Evolutionary conservation across 2,329 filamentous ascomycete genomes (phyloP), one percentile per base, ranked within the genome.

Genomic region (Lachnellula suecica): DNA sequence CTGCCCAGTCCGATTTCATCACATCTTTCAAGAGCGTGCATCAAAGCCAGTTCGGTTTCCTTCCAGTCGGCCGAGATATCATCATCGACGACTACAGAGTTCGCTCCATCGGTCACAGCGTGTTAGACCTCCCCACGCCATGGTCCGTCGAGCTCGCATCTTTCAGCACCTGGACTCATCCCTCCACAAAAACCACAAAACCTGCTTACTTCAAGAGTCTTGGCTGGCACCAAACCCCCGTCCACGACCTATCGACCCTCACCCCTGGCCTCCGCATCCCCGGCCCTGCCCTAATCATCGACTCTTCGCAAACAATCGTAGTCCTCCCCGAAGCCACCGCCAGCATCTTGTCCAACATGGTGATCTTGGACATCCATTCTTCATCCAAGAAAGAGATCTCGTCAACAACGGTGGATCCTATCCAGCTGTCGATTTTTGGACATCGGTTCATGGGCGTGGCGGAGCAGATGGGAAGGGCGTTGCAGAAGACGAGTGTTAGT

Each of bases 1-100:
- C 90, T 0, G 79, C 70, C 2, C 74, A 70, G 23, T 83, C 82
- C 4, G 81, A 88, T 15, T 96, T 91, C 69, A 89, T 85, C 4
- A 80, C 84, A 59, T 90, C 89, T 0, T 96, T 97, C 63, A 76
- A 94, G 37, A 83, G 84, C 61, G 89, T 95, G 62, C 92, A 96
- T 64, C 85, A 89, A 41, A 90, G 92, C 63, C 91, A 96, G 65
- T 96, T 96, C 65, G 90, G 90, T 1, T 96, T 96, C 65, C 96
- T 1, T 82, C 83, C 24, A 88, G 93, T 51, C 79, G 91, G 44
- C 3, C 79, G 91, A 49, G 90, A 43, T 25, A 43, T 43, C 11
- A 43, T 43, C 40, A 43, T 43, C 40, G 40, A 43, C 54, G 91
- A 96, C 66, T 87, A 95, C 9, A 84, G 91, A 34, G 88, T 91